phyloP scores from a whole-genome alignment of 2,329 filamentous ascomycete genomes.

The Fusarium sp. region DNA sequence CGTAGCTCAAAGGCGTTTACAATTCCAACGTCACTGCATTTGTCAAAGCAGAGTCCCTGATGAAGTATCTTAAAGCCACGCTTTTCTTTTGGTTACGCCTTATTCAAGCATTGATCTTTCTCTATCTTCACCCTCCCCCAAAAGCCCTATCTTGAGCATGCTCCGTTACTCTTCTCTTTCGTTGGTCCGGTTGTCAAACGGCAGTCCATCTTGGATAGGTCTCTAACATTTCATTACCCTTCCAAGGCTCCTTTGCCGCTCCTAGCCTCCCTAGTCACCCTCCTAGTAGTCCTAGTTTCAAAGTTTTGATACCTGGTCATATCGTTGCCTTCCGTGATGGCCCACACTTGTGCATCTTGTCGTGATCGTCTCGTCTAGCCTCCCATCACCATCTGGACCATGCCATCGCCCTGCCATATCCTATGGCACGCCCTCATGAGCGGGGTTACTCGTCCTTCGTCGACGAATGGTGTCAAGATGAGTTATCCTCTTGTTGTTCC shows the following conservation, averaged over 20 bases:
- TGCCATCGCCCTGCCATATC: conserved; percentile 52
- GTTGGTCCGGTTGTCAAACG: conserved; percentile 44
- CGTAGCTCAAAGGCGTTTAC: conserved; percentile 42
- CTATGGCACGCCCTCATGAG: conserved; percentile 50
- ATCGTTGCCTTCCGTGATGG: conserved; percentile 47
- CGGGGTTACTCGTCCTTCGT: conserved; percentile 55
- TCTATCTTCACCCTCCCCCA: conserved; percentile 49
- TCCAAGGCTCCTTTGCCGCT: conserved; percentile 45
- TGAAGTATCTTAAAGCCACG: conserved; percentile 44
- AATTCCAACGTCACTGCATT: conserved; percentile 44
- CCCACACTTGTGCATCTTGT: conserved; percentile 53
- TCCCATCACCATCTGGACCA: conserved; percentile 48
- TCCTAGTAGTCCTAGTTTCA: conserved; percentile 49
- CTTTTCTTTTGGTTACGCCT: conserved; percentile 32
- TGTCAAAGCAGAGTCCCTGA: conserved; percentile 33
- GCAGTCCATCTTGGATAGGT: conserved; percentile 31
- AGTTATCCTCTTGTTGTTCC: conserved; percentile 57
- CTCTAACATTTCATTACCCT: conserved; percentile 33
- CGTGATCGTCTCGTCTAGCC: conserved; percentile 50
- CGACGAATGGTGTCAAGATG: conserved; percentile 59
- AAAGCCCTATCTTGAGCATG: conserved; percentile 36
- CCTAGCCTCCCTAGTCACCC: conserved; percentile 46
- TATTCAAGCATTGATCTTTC: conserved; percentile 31
- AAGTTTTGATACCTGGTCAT: conserved; percentile 33
- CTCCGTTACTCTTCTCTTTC: conserved; percentile 34